Evolutionary conservation across 1,284 basidiomycete genomes (phyloP).

Genomic region (Ganoderma sp.): DNA sequence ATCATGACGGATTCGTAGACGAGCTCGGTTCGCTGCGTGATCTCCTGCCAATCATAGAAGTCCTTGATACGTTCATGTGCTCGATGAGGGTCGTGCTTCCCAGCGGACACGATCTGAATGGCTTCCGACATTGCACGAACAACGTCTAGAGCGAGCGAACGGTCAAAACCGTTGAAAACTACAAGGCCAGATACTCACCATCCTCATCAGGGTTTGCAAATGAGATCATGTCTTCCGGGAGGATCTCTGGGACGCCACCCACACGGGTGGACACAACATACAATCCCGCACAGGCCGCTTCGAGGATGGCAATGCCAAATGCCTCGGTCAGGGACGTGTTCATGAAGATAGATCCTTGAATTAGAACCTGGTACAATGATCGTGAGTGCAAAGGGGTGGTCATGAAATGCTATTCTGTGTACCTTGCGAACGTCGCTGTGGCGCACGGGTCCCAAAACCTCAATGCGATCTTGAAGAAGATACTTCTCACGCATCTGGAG

Average conservation of each 20-base stretch:
- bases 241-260: slow-evolving; percentile 94
- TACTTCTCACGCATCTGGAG: slow-evolving; percentile 96
- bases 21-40: slow-evolving; percentile 79
- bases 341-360: slow-evolving; percentile 88
- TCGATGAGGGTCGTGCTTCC: slow-evolving; percentile 76
- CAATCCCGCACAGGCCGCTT: slow-evolving; percentile 93
- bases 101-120: slow-evolving; percentile 70
- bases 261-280: slow-evolving; percentile 95
- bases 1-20: slow-evolving; percentile 80
- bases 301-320: slow-evolving; percentile 95
- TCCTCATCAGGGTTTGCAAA: slow-evolving; percentile 91
- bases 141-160: slow-evolving; percentile 64
- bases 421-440: slow-evolving; percentile 87
- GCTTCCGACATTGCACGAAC: slow-evolving; percentile 84
- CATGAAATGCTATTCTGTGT: not conserved
- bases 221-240: slow-evolving; percentile 93
- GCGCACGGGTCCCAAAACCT: slow-evolving; percentile 83
- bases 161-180: not conserved
- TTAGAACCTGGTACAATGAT: slow-evolving; percentile 64
- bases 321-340: slow-evolving; percentile 97
- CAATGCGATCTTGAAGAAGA: slow-evolving; percentile 88
- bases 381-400: not conserved
- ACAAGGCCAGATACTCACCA: slow-evolving; percentile 43
- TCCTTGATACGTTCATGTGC: slow-evolving; percentile 80
- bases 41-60: slow-evolving; percentile 91